Evolutionary conservation across 2,329 filamentous ascomycete genomes (phyloP).

Genomic region (Xylaria hypoxylon): DNA sequence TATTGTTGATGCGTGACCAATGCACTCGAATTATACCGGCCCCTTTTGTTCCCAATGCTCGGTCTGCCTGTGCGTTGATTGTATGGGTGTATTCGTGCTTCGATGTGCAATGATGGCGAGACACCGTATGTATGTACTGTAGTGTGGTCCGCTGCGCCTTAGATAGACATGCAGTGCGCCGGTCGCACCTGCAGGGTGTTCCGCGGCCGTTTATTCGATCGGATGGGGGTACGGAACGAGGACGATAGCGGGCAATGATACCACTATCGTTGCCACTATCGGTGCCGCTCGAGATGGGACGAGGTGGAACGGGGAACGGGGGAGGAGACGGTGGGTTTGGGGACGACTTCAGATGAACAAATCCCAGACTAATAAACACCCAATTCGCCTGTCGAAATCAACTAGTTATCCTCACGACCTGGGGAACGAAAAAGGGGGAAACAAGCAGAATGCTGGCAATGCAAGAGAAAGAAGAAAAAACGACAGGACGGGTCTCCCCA

Average conservation of each 20-base stretch:
- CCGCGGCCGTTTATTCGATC: conserved; percentile 48
- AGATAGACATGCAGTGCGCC: conserved; percentile 48
- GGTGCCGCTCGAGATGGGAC: conserved; percentile 27
- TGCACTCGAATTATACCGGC: conserved; percentile 29
- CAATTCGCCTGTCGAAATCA: conserved; percentile 26
- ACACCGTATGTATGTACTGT: conserved; percentile 26
- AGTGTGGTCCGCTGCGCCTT: conserved; percentile 36
- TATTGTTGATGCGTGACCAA: conserved; percentile 24
- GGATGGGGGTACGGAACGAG: conserved; percentile 44
- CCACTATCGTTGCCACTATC: conserved; percentile 10
- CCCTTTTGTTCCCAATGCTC: conserved; percentile 17
- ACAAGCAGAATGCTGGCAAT: conserved; percentile 33
- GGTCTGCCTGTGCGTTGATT: conserved; percentile 24
- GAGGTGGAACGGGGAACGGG: conserved; percentile 13
- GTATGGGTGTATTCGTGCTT: conserved; percentile 31
- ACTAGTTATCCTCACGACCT: conserved; percentile 17
- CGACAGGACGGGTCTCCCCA: conserved; percentile 28
- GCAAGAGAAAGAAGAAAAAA: conserved; percentile 33
- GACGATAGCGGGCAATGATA: conserved; percentile 33
- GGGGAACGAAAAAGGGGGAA: conserved; percentile 34
- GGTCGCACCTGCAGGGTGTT: conserved; percentile 47
- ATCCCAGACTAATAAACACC: conserved; percentile 24
- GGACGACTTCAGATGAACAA: conserved; percentile 36
- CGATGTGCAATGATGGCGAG: conserved; percentile 29
- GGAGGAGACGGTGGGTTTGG: conserved; percentile 20